Conservation (phyloP, 2,329 filamentous ascomycete genomes). For the Phaeosphaeriaceae sp. region DNA sequence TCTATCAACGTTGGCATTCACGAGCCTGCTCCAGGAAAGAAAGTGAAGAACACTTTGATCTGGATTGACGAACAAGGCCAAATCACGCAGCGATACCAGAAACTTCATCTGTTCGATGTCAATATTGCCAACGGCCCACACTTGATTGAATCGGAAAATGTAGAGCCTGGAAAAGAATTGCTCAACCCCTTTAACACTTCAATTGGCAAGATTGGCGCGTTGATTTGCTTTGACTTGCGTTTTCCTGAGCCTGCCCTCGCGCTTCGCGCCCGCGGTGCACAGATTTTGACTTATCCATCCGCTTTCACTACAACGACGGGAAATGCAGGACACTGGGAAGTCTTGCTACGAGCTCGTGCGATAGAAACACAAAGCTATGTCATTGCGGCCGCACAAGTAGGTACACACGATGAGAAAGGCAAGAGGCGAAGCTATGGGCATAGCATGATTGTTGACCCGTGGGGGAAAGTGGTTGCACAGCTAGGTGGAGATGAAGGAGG, state of each 20-base stretch:
- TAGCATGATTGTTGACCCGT: constrained; percentile 84
- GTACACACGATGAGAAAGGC: constrained; percentile 68
- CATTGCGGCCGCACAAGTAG: constrained; percentile 80
- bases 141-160: constrained; percentile 69
- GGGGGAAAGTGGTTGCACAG: constrained; percentile 76
- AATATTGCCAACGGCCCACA: constrained; percentile 62
- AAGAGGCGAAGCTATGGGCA: constrained; percentile 84
- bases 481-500: constrained; percentile 60
- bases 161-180: constrained; percentile 63
- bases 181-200: constrained; percentile 73
- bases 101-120: constrained; percentile 88
- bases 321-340: constrained; percentile 78
- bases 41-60: constrained; percentile 68
- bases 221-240: constrained; percentile 90
- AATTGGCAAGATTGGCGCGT: constrained; percentile 75
- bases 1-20: constrained; percentile 89
- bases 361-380: constrained; percentile 91
- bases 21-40: constrained; percentile 52
- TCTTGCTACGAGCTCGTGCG: constrained; percentile 77
- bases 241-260: constrained; percentile 78
- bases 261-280: constrained; percentile 69
- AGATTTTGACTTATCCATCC: constrained; percentile 84
- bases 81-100: constrained; percentile 75
- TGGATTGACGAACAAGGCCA: constrained; percentile 69
- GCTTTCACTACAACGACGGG: constrained; percentile 91